These are phyloP conservation scores for Arachnopeziza araneosa DNA, from an alignment of 2,329 filamentous ascomycete genomes.

Conservation along the genomic window DNA sequence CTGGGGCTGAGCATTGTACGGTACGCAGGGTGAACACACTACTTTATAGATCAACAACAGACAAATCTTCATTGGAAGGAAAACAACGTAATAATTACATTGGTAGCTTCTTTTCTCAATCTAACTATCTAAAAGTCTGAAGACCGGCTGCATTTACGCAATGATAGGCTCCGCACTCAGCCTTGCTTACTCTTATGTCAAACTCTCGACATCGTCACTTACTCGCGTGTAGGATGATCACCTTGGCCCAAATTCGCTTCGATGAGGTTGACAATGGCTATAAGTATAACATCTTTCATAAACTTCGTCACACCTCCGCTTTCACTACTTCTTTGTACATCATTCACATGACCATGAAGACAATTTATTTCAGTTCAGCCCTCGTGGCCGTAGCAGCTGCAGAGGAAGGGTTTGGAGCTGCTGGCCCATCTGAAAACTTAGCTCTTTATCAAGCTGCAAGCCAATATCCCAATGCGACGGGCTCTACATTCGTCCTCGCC, in stretches of 20 bases:
- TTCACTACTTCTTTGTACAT: neutral
- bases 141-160: neutral
- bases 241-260: neutral
- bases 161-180: neutral
- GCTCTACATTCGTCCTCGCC: neutral
- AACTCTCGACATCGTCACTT: neutral
- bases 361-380: neutral
- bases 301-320: neutral
- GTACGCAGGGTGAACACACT: neutral
- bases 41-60: neutral
- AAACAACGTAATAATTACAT: neutral
- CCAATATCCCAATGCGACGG: slow-evolving; percentile 3
- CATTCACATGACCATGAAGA: neutral
- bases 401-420: no score
- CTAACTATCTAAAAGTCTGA: neutral
- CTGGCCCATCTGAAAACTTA: neutral
- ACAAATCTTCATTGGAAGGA: neutral
- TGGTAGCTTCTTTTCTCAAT: neutral
- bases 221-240: neutral
- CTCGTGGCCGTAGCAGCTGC: neutral
- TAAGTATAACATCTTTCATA: neutral
- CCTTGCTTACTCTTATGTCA: neutral
- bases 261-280: neutral
- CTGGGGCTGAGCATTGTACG: neutral
- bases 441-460: neutral